Evolutionary conservation across 2,329 filamentous ascomycete species (phyloP), one percentile per base, ranked within the genome.

Genomic region (Penicillium sp.): DNA sequence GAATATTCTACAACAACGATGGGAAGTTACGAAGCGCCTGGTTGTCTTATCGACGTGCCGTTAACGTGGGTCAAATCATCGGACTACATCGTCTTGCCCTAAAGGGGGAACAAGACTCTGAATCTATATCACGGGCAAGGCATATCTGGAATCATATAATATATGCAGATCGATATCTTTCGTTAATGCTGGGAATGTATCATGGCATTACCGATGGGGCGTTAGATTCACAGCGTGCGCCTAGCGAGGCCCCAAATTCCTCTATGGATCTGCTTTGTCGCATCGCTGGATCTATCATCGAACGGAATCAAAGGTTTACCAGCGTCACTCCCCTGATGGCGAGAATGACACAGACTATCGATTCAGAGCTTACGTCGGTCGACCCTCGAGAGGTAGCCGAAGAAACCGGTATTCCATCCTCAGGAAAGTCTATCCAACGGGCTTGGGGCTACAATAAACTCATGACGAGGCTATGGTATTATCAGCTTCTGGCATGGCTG

Each of bases 201-300:
- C 59, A 61, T 53, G 49, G 61, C 12, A 56, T 62, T 35, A 37
- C 53, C 9, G 60, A 64, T 37, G 55, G n/a, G 12, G 59, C 59
- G 22, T 53, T 65, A 38, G 56, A 61, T 22, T 42, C 38, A 13
- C 45, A 50, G 7, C 15, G 37, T 10, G 9, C 24, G 3, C 22
- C 49, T n/a, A 19, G 37, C 15, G 49, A 58, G 17, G 28, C 17
- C 28, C 30, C n/a, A 8, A 38, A 26, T 53, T 38, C 26, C 8
- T 30, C 40, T 15, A 59, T 64, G 53, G 24, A 56, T 24, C 28
- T 24, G 1, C 56, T 66, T 49, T 33, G 53, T 58, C 59, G 56
- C 13, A 60, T 62, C 19, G 64, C 64, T 12, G 59, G 59, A 10
- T 62, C 38, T 22, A 54, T 66, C n/a, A 64, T 64, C n/a, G 64